Conservation (phyloP, 768 basidiomycete genomes). For the Tephrocybe sp. region DNA sequence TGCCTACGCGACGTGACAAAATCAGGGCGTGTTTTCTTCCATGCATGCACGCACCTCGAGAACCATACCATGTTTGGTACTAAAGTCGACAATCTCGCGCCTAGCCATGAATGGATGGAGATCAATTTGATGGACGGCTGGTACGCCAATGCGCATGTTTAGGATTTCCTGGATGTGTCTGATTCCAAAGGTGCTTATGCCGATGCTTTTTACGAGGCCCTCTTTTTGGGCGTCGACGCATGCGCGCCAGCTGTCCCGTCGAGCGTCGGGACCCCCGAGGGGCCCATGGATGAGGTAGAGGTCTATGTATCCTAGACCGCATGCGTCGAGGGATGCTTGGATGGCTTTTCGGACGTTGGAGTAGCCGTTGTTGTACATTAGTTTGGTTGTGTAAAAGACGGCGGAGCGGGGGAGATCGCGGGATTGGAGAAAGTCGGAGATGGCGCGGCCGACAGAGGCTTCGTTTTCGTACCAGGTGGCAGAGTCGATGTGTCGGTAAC, state of each 20-base stretch:
- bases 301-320: constrained; percentile 65
- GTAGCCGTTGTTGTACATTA: constrained; percentile 58
- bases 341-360: constrained; percentile 48
- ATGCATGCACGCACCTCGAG: constrained; percentile 66
- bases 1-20: too few species aligned
- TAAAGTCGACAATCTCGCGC: constrained; percentile 59
- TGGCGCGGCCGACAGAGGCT: constrained; percentile 58
- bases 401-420: constrained; percentile 52
- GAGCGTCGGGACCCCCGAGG: constrained; percentile 54
- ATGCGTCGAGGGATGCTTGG: constrained; percentile 49
- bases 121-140: constrained; percentile 65
- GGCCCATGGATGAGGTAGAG: constrained; percentile 74
- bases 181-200: constrained; percentile 63
- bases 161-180: constrained; percentile 57
- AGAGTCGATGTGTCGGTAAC: constrained; percentile 63
- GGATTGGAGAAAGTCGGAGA: constrained; percentile 50
- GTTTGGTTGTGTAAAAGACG: constrained; percentile 73
- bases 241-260: constrained; percentile 66
- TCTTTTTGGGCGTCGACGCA: constrained; percentile 62
- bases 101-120: constrained; percentile 73
- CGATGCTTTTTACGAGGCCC: constrained; percentile 59
- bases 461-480: constrained; percentile 68
- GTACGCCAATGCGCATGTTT: constrained; percentile 45
- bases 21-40: too few species aligned
- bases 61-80: constrained; percentile 53